Evolutionary conservation across 2,329 filamentous ascomycete genomes (phyloP).

Genomic region (Cytospora chrysosperma): DNA sequence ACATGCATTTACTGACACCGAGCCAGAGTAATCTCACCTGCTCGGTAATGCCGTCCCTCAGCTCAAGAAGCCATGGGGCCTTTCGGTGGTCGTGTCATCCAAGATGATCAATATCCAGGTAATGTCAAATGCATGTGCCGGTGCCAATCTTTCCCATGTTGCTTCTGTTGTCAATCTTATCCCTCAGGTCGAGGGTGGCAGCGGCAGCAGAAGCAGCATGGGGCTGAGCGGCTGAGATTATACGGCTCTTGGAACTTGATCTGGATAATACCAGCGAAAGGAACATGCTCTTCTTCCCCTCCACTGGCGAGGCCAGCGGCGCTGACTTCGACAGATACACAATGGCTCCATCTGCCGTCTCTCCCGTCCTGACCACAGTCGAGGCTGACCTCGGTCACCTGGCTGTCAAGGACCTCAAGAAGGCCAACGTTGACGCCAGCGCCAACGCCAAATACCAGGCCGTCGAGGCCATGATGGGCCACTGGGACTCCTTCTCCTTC

Average conservation of each 20-base stretch:
- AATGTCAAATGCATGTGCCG: slow-evolving; percentile 38
- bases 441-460: slow-evolving; percentile 50
- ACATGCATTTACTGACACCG: slow-evolving; percentile 7
- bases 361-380: slow-evolving; percentile 52
- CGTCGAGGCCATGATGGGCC: slow-evolving; percentile 65
- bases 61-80: slow-evolving; percentile 19
- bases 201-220: background rate
- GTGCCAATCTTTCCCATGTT: slow-evolving; percentile 31
- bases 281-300: slow-evolving; percentile 75
- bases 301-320: slow-evolving; percentile 39
- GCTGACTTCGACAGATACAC: slow-evolving; percentile 38
- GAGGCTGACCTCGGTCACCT: slow-evolving; percentile 40
- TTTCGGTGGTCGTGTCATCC: slow-evolving; percentile 23
- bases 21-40: background rate
- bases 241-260: slow-evolving; percentile 40
- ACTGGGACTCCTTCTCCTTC: slow-evolving; percentile 83
- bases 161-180: background rate
- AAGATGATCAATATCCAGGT: slow-evolving; percentile 33
- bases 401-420: slow-evolving; percentile 37
- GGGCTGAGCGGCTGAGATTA: slow-evolving; percentile 37
- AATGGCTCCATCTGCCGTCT: slow-evolving; percentile 78
- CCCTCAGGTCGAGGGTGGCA: background rate
- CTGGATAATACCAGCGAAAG: slow-evolving; percentile 66
- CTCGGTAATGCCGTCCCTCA: slow-evolving; percentile 17
- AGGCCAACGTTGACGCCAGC: slow-evolving; percentile 36